A percentile compares a stretch with the other conserved stretches of the same genome.
Evolutionary conservation across 2,329 filamentous ascomycete genomes (phyloP).

Genomic region (Ophiostoma sp.): DNA sequence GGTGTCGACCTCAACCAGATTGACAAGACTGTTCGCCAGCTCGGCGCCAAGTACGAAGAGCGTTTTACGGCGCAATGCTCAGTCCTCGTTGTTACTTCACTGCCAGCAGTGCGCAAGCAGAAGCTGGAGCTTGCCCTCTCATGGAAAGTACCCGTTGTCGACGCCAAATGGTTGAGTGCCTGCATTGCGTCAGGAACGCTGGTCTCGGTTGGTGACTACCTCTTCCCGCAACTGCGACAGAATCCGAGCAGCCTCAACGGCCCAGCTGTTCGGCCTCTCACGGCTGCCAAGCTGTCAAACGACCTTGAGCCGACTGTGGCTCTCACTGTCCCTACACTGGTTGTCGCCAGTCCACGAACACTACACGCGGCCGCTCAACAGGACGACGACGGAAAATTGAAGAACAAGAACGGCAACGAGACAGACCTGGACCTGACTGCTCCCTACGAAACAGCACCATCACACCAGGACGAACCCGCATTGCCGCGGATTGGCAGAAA

Average conservation of each 20-base stretch:
- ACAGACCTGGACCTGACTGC: conserved; percentile 1
- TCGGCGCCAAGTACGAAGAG: conserved; percentile 81
- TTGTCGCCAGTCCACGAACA: conserved; percentile 22
- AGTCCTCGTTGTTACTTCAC: conserved; percentile 70
- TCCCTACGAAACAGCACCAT: conserved; percentile 41
- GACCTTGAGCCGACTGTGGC: conserved; percentile 26
- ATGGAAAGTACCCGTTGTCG: conserved; percentile 79
- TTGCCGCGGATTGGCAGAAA: no score
- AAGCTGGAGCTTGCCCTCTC: conserved; percentile 77
- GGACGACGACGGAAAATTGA: neutral
- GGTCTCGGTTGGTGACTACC: conserved; percentile 47
- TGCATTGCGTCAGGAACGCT: conserved; percentile 63
- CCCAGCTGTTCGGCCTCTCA: neutral
- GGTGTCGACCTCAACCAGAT: conserved; percentile 85
- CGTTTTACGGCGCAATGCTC: conserved; percentile 70
- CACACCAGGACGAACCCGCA: conserved; percentile 35
- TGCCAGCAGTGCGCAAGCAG: conserved; percentile 61
- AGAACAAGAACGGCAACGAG: neutral
- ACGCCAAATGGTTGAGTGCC: conserved; percentile 79
- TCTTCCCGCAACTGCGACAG: conserved; percentile 50
- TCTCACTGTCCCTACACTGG: conserved; percentile 27
- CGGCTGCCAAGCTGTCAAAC: conserved; percentile 22
- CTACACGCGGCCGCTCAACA: neutral
- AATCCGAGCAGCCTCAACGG: conserved; percentile 27
- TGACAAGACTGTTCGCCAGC: conserved; percentile 70